Evolutionary conservation across 352 stramenopile genomes (phyloP).

Genomic region (Globisporangium recalcitrans): DNA sequence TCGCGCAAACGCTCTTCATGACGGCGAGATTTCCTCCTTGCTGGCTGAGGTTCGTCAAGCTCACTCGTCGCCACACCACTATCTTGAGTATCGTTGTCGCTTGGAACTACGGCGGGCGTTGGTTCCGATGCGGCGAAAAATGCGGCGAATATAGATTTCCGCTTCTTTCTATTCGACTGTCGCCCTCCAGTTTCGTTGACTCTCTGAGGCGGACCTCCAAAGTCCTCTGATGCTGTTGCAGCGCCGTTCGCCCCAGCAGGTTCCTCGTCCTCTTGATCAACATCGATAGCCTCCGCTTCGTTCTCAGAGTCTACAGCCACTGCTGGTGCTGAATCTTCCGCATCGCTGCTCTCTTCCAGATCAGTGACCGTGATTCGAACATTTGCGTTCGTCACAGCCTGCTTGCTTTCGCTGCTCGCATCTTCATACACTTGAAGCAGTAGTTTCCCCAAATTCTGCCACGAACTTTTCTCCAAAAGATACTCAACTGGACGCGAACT

Average conservation of each 20-base stretch:
- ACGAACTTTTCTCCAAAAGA: slow-evolving; percentile 38
- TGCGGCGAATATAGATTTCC: background rate
- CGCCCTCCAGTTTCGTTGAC: background rate
- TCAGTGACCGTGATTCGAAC: slow-evolving; percentile 25
- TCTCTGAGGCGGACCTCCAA: background rate
- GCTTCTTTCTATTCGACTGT: slow-evolving; percentile 11
- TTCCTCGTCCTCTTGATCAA: background rate
- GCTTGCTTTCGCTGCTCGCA: slow-evolving; percentile 24
- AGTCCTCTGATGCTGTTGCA: background rate
- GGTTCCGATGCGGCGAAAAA: slow-evolving; percentile 7
- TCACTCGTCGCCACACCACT: slow-evolving; percentile 24
- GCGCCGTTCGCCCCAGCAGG: background rate
- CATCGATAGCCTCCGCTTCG: background rate
- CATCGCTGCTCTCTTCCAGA: slow-evolving; percentile 6
- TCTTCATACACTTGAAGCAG: slow-evolving; percentile 66
- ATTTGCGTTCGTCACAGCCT: slow-evolving; percentile 16
- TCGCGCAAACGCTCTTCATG: slow-evolving; percentile 62
- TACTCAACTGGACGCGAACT: slow-evolving; percentile 27
- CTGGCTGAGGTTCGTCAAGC: slow-evolving; percentile 22
- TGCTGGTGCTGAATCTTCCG: background rate
- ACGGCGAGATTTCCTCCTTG: slow-evolving; percentile 55
- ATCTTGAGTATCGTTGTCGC: slow-evolving; percentile 46
- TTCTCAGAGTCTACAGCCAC: background rate
- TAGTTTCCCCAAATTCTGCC: slow-evolving; percentile 48
- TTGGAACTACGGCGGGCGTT: slow-evolving; percentile 4